phyloP scores from a whole-genome alignment of 148 eudicot species.

The Fagopyrum homotropicum region DNA sequence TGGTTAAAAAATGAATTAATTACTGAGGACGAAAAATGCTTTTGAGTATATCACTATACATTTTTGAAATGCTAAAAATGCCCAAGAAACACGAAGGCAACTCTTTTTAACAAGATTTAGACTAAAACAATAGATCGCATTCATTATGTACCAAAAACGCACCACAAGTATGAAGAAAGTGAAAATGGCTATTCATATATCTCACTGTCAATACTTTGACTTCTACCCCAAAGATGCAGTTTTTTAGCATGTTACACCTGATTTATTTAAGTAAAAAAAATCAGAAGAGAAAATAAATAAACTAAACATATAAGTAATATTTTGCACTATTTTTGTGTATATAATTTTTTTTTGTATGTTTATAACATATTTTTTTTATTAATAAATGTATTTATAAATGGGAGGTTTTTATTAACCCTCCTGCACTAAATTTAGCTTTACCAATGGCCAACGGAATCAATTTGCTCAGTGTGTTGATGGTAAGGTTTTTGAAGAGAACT shows the following conservation, averaged over 20 bases:
- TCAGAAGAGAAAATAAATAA: not conserved
- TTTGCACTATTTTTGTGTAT: not conserved
- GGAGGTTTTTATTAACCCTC: slow-evolving; percentile 4
- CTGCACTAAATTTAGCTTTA: slow-evolving; percentile 14
- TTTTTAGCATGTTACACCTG: not conserved
- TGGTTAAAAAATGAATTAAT: no score
- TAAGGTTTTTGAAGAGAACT: slow-evolving; percentile 26
- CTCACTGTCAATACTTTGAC: not conserved
- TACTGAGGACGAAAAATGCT: no score
- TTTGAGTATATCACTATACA: no score
- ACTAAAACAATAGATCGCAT: not conserved
- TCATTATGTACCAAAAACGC: not conserved
- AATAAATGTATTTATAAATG: not conserved
- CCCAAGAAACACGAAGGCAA: no score
- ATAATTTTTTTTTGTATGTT: not conserved
- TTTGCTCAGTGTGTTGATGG: slow-evolving; percentile 27
- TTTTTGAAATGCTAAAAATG: no score
- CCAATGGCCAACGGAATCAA: slow-evolving; percentile 33
- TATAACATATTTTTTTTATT: not conserved
- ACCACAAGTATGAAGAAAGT: not conserved
- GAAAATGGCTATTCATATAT: slow-evolving; percentile 4
- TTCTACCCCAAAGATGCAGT: slow-evolving; percentile 2
- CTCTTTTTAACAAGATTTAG: no score
- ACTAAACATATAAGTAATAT: slow-evolving; percentile 1
- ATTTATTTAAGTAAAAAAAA: not conserved